These are phyloP conservation scores for Datisca glomerata DNA, from an alignment of 306 rosid species.

Conservation along the genomic window DNA sequence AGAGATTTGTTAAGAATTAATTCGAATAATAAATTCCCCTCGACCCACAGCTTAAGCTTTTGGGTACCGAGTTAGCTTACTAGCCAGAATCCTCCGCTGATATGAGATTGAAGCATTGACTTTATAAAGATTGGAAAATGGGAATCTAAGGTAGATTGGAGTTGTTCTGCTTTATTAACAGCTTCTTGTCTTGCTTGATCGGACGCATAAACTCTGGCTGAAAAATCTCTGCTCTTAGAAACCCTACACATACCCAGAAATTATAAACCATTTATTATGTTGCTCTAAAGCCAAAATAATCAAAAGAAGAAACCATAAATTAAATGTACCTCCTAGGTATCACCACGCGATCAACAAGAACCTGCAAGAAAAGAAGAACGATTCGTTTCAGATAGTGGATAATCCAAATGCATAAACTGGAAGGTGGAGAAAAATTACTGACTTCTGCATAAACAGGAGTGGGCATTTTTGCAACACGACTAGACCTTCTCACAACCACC, in stretches of 20 bases:
- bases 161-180: conserved; percentile 38
- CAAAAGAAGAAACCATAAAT: background rate
- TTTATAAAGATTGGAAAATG: conserved; percentile 37
- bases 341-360: conserved; percentile 27
- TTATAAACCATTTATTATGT: no score
- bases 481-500: conserved; percentile 54
- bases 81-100: conserved; percentile 90
- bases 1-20: no score
- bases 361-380: conserved; percentile 17
- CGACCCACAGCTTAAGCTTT: no score
- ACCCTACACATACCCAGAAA: conserved; percentile 4
- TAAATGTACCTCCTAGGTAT: conserved; percentile 39
- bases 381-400: background rate
- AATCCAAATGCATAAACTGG: background rate
- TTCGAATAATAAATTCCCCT: no score
- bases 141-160: conserved; percentile 28
- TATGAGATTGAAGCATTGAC: conserved; percentile 77
- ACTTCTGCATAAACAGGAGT: conserved; percentile 64
- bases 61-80: conserved; percentile 22
- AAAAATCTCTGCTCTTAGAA: conserved; percentile 36
- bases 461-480: conserved; percentile 50
- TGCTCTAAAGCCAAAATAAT: no score
- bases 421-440: conserved; percentile 2
- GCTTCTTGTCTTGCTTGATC: conserved; percentile 48
- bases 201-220: conserved; percentile 50